These are phyloP conservation scores for Stellera chamaejasme DNA, from an alignment of 345 rosid species.

Conservation along the genomic window DNA sequence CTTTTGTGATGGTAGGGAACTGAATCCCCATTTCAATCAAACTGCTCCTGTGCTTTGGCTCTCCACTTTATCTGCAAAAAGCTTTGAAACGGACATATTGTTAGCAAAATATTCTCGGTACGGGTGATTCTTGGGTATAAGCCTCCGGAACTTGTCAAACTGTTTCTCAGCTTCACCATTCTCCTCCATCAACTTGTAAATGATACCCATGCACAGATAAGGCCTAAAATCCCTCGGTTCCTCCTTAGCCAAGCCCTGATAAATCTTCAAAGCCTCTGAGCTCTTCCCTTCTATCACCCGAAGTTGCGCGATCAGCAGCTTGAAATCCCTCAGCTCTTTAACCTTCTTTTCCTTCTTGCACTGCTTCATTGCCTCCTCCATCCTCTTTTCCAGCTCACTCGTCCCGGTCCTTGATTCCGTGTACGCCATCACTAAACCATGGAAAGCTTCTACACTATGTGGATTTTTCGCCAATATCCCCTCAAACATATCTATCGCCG, in stretches of 20 bases:
- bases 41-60: constrained; percentile 34
- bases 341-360: constrained; percentile 66
- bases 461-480: constrained; percentile 63
- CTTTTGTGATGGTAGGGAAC: constrained; percentile 9
- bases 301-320: constrained; percentile 70
- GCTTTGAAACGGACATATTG: constrained; percentile 60
- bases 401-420: constrained; percentile 46
- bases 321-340: constrained; percentile 67
- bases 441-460: constrained; percentile 76
- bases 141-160: constrained; percentile 69
- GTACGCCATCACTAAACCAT: constrained; percentile 66
- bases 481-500: constrained; percentile 51
- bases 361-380: constrained; percentile 55
- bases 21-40: constrained; percentile 14
- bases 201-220: constrained; percentile 79
- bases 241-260: constrained; percentile 73
- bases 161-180: constrained; percentile 75
- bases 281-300: constrained; percentile 61
- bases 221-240: constrained; percentile 96
- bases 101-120: constrained; percentile 71
- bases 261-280: constrained; percentile 64
- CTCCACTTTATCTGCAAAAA: constrained; percentile 50
- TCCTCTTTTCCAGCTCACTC: constrained; percentile 42
- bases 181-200: constrained; percentile 68
- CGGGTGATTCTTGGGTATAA: constrained; percentile 84